Evolutionary conservation across 2,329 filamentous ascomycete genomes (phyloP).

Genomic region (Trichoderma brevicompactum): DNA sequence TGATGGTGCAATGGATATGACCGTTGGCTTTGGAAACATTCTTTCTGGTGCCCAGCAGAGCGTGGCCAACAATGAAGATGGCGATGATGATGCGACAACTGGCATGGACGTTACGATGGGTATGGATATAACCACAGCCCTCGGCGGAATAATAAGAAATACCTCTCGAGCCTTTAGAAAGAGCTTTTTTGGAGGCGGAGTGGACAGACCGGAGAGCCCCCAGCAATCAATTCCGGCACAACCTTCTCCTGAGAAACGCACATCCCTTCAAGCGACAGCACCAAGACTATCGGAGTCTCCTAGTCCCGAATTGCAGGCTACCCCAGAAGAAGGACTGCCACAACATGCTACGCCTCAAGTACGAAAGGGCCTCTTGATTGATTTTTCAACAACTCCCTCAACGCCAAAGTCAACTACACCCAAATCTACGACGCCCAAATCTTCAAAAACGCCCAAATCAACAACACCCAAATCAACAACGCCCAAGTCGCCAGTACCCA

Average conservation of each 20-base stretch:
- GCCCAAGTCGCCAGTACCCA: too few species aligned
- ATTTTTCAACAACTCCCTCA: slow-evolving; percentile 30
- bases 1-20: slow-evolving; percentile 58
- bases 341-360: slow-evolving; percentile 42
- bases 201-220: slow-evolving; percentile 52
- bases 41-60: slow-evolving; percentile 39
- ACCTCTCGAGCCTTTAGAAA: slow-evolving; percentile 50
- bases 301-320: slow-evolving; percentile 60
- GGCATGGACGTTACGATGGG: slow-evolving; percentile 50
- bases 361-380: neutral
- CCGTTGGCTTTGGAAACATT: slow-evolving; percentile 60
- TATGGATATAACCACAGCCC: slow-evolving; percentile 70
- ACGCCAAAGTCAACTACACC: slow-evolving; percentile 29
- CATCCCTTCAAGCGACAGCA: slow-evolving; percentile 36
- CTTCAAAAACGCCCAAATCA: slow-evolving; percentile 27
- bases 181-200: slow-evolving; percentile 63
- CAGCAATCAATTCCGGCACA: slow-evolving; percentile 44
- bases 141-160: slow-evolving; percentile 63
- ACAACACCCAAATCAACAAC: slow-evolving; percentile 19
- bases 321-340: slow-evolving; percentile 54
- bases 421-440: slow-evolving; percentile 27
- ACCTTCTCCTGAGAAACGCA: slow-evolving; percentile 31
- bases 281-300: slow-evolving; percentile 45
- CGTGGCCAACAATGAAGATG: slow-evolving; percentile 31
- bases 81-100: neutral